Evolutionary conservation across 768 basidiomycete species (phyloP).

Genomic region (Amanita muscaria): DNA sequence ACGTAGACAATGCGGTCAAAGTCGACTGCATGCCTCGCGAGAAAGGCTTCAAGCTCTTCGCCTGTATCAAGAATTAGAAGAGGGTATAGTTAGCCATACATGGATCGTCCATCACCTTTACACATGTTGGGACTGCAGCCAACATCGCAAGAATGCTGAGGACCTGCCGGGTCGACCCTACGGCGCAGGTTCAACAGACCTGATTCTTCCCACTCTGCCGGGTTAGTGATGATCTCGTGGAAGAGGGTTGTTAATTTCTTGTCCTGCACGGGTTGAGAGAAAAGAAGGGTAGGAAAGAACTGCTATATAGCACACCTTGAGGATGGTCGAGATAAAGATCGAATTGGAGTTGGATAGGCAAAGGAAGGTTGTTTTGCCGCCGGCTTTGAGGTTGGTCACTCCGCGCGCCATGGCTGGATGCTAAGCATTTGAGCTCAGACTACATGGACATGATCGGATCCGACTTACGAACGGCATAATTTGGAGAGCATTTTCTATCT

Average conservation of each 20-base stretch:
- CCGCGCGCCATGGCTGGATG: constrained; percentile 95
- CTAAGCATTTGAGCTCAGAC: constrained; percentile 29
- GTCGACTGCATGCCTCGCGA: constrained; percentile 45
- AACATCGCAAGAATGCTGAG: constrained; percentile 75
- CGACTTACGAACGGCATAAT: constrained; percentile 78
- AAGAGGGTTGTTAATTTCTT: constrained; percentile 70
- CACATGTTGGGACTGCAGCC: constrained; percentile 98
- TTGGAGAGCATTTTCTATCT: constrained; percentile 72
- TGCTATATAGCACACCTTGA: constrained; percentile 56
- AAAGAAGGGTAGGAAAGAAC: constrained; percentile 3
- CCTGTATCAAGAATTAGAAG: constrained; percentile 35
- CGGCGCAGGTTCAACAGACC: constrained; percentile 71
- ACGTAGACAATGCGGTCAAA: constrained; percentile 84
- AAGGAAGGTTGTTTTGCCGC: constrained; percentile 66
- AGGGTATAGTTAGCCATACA: background rate
- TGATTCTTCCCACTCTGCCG: constrained; percentile 68
- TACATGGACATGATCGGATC: constrained; percentile 23
- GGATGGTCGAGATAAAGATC: constrained; percentile 85
- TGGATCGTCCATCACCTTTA: constrained; percentile 53
- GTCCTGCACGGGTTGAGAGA: constrained; percentile 35
- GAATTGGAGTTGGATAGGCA: constrained; percentile 92
- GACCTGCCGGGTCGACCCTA: constrained; percentile 63
- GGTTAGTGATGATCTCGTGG: constrained; percentile 85
- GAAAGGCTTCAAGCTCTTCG: constrained; percentile 84
- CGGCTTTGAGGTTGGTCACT: constrained; percentile 66